Evolutionary conservation across 192 early-diverging fungal genomes (phyloP), one percentile per base, ranked within the genome.

Genomic region (Pilaira anomala): DNA sequence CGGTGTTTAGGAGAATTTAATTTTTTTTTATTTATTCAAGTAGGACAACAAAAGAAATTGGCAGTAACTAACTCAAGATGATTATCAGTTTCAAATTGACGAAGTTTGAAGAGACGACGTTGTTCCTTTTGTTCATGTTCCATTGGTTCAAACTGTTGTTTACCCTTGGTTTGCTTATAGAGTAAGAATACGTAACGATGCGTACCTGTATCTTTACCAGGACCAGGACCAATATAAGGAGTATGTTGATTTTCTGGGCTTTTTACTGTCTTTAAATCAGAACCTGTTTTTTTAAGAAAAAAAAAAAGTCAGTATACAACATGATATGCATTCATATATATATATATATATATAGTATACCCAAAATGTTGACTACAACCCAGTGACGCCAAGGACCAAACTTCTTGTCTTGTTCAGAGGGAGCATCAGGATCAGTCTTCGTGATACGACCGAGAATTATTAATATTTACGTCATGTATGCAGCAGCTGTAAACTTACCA

Each of bases 141-240:
- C 50, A 75, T 50, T 3, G 72, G 56, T 21, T 57, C 44, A 21
- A 69, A 55, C 3, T 60, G 28, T 30, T 78, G 56, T 13, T 58
- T 46, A 2, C 65, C 50, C 29, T 62, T 53, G 7, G 65, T 55
- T 52, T 87, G 85, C 18, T 79, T 78, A 67, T 78, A 87, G 12
- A 84, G 57, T 12, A 85, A 66, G 56, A 87, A 85, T 49, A 83
- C 71, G 40, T 85, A 85, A 3, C 85, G 78, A 66, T 87, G 85
- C 30, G 69, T 63, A 16, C 83, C 83, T 33, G 75, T 79, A 14
- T 78, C 81, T 7, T 46, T 19, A 6, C 77, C 77, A 14, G 85
- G 85, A 6, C 67, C 69, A 4, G 85, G 85, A 14, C 77, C 79
- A 55, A 79, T 73, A 21, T 84, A 84, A 9, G 63, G 29, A 14